Evolutionary conservation across 106 monocot genomes (phyloP).

Genomic region (Narthecium ossifragum): DNA sequence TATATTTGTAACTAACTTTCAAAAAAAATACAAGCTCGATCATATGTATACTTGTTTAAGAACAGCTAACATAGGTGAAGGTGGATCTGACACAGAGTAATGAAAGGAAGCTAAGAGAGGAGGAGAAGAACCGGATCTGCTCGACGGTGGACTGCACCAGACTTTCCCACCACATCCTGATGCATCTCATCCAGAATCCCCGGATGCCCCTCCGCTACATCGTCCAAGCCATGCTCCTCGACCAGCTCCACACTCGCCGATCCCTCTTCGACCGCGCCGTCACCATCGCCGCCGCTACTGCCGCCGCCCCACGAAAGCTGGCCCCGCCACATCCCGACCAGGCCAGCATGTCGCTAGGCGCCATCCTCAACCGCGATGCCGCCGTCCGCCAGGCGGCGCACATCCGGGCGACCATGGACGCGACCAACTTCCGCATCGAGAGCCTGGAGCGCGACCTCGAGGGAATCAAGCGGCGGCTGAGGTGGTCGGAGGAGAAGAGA

Average conservation of each 20-base stretch:
- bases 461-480: constrained; percentile 37
- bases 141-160: constrained; percentile 37
- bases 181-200: constrained; percentile 78
- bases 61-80: background rate
- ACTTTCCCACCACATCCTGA: constrained; percentile 46
- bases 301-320: background rate
- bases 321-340: background rate
- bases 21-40: background rate
- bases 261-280: constrained; percentile 18
- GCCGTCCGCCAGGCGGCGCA: constrained; percentile 41
- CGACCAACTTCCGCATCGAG: constrained; percentile 47
- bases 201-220: constrained; percentile 80
- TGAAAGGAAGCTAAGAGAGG: constrained; percentile 42
- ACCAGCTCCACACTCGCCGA: constrained; percentile 70
- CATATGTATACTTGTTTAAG: background rate
- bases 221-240: constrained; percentile 79
- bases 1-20: background rate
- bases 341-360: constrained; percentile 39
- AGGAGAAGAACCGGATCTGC: constrained; percentile 70
- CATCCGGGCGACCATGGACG: constrained; percentile 55
- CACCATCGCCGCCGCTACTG: constrained; percentile 7
- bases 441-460: constrained; percentile 63
- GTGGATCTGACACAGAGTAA: constrained; percentile 23
- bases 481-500: constrained; percentile 32
- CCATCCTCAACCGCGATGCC: constrained; percentile 68